A percentile compares a stretch with the other conserved stretches of the same genome.
These are phyloP conservation scores for Termitomyces sp. DNA, from an alignment of 768 basidiomycete genomes.

Conservation along the genomic window DNA sequence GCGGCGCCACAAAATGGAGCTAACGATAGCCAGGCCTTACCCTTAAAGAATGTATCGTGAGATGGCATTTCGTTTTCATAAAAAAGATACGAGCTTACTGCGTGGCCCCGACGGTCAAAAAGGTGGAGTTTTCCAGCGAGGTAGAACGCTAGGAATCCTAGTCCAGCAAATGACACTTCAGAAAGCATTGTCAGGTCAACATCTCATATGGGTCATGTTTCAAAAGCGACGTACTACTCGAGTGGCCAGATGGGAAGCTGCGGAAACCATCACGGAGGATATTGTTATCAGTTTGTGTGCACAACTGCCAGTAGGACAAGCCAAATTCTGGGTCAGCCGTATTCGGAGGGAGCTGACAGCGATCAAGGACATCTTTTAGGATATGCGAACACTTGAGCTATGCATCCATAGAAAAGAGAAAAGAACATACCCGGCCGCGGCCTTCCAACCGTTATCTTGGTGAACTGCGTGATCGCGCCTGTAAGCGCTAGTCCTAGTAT, in stretches of 20 bases:
- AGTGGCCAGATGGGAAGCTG: constrained; percentile 91
- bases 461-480: constrained; percentile 77
- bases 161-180: constrained; percentile 86
- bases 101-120: constrained; percentile 76
- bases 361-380: constrained; percentile 51
- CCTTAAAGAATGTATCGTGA: constrained; percentile 26
- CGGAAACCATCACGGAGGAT: constrained; percentile 81
- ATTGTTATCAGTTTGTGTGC: constrained; percentile 59
- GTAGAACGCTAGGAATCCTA: constrained; percentile 86
- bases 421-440: constrained; percentile 68
- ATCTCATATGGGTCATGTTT: neutral
- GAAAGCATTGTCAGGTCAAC: constrained; percentile 1
- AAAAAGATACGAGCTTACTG: constrained; percentile 33
- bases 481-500: constrained; percentile 72
- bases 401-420: neutral
- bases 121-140: constrained; percentile 90
- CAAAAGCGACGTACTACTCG: constrained; percentile 55
- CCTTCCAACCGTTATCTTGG: constrained; percentile 84
- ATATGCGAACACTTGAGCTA: neutral
- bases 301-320: constrained; percentile 70
- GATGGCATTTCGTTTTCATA: neutral
- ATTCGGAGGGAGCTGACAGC: constrained; percentile 67
- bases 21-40: constrained; percentile 82
- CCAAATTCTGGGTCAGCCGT: constrained; percentile 67
- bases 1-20: constrained; percentile 74